Percentiles rank a stretch among this genome's conserved stretches.
Conservation (phyloP, 2,329 filamentous ascomycete genomes). For the Epichloe scottii region DNA sequence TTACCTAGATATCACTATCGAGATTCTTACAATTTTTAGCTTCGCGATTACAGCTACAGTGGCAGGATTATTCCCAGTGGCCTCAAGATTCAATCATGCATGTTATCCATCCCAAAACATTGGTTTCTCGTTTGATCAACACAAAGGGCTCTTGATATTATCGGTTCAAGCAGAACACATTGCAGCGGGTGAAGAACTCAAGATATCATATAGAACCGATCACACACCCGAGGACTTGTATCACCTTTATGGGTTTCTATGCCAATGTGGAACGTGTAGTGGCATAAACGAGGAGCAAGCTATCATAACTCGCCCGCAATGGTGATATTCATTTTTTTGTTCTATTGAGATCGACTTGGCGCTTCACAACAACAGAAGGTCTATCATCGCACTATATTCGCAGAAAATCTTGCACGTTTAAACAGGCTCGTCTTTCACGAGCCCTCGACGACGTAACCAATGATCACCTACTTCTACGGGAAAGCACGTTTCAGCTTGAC, state of each 20-base stretch:
- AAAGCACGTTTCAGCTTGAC: no score
- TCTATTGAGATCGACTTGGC: no score
- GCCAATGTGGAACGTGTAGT: constrained; percentile 35
- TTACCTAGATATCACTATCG: not conserved
- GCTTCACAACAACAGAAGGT: no score
- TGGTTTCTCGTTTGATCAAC: constrained; percentile 28
- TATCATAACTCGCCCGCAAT: not conserved
- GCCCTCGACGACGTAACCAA: no score
- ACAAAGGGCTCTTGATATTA: constrained; percentile 26
- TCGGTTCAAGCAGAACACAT: constrained; percentile 23
- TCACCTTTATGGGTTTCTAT: constrained; percentile 38
- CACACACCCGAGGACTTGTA: constrained; percentile 25
- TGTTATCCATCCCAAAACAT: constrained; percentile 33
- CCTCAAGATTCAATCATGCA: constrained; percentile 46
- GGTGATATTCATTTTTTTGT: not conserved
- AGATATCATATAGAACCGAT: constrained; percentile 33
- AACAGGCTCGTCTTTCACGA: no score
- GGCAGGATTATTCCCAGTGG: constrained; percentile 35
- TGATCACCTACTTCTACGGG: no score
- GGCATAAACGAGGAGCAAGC: constrained; percentile 11
- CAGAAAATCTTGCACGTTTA: no score
- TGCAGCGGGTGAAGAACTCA: constrained; percentile 33
- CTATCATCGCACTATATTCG: no score
- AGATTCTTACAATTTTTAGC: not conserved
- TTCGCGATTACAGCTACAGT: constrained; percentile 16